phyloP scores from a whole-genome alignment of 371 early-diverging fungal genomes.

The Apophysomyces sp. region DNA sequence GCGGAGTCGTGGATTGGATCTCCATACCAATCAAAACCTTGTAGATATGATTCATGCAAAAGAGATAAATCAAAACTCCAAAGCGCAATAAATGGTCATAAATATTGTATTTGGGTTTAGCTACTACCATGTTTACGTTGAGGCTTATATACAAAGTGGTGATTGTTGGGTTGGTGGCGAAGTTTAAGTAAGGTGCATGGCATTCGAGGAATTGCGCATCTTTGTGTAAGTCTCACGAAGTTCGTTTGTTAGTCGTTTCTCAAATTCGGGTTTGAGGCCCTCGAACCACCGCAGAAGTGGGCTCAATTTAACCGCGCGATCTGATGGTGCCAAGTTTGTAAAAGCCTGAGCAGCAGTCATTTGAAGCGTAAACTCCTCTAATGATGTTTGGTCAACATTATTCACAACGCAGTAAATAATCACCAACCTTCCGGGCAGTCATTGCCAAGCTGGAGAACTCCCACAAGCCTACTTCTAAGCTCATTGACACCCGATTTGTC shows the following conservation, averaged over 20 bases:
- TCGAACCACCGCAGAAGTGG: background rate
- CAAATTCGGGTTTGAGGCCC: background rate
- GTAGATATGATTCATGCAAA: conserved; percentile 34
- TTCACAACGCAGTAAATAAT: background rate
- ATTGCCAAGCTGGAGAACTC: background rate
- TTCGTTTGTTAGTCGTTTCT: background rate
- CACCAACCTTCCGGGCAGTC: background rate
- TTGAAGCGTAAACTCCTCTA: conserved; percentile 6
- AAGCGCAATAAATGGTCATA: background rate
- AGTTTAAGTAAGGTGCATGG: background rate
- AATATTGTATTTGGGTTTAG: background rate
- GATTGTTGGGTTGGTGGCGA: background rate
- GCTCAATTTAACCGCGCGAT: background rate
- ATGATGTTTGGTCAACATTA: background rate
- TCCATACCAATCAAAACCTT: conserved; percentile 18
- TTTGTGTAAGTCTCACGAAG: background rate
- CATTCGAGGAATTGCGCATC: background rate
- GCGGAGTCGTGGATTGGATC: conserved; percentile 8
- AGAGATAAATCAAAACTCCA: conserved; percentile 7
- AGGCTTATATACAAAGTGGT: background rate
- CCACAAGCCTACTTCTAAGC: background rate
- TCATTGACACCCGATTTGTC: background rate
- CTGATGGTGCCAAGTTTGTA: background rate
- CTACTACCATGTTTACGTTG: background rate
- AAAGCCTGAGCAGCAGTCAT: conserved; percentile 2